Evolutionary conservation across 805 yeast genomes (phyloP).

Genomic region (Schizosaccharomyces octosporus): DNA sequence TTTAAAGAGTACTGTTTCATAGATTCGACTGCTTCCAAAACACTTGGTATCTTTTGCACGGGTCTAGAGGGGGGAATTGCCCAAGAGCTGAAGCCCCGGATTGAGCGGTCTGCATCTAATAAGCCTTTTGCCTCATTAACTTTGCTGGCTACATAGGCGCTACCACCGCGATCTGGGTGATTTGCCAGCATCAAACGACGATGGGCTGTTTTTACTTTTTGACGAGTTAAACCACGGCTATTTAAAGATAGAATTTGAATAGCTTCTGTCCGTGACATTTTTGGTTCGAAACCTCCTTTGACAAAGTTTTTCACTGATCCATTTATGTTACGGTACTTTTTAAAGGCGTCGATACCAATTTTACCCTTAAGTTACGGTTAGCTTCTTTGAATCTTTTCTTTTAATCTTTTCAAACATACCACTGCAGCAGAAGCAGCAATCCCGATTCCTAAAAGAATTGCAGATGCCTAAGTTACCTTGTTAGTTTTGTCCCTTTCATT

Average conservation of each 20-base stretch:
- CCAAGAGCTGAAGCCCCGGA: not conserved
- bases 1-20: not conserved
- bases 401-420: not conserved
- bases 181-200: constrained; percentile 54
- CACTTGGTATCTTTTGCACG: not conserved
- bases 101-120: constrained; percentile 26
- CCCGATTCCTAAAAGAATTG: not conserved
- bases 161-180: constrained; percentile 81
- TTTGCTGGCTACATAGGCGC: constrained; percentile 57
- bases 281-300: constrained; percentile 79
- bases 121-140: constrained; percentile 69
- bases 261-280: constrained; percentile 16
- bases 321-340: constrained; percentile 2
- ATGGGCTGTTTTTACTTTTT: constrained; percentile 40
- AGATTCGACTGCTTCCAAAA: not conserved
- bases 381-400: too few relatives aligned
- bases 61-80: not conserved
- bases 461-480: not conserved
- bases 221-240: constrained; percentile 16
- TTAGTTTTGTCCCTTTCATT: not conserved
- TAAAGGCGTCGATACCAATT: not conserved
- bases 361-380: not conserved
- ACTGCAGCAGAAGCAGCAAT: not conserved
- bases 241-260: constrained; percentile 9
- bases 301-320: constrained; percentile 26